Evolutionary conservation across 495 filamentous ascomycete species (phyloP), one percentile per base, ranked within the genome.

Genomic region (Pseudotulostoma volvatum): DNA sequence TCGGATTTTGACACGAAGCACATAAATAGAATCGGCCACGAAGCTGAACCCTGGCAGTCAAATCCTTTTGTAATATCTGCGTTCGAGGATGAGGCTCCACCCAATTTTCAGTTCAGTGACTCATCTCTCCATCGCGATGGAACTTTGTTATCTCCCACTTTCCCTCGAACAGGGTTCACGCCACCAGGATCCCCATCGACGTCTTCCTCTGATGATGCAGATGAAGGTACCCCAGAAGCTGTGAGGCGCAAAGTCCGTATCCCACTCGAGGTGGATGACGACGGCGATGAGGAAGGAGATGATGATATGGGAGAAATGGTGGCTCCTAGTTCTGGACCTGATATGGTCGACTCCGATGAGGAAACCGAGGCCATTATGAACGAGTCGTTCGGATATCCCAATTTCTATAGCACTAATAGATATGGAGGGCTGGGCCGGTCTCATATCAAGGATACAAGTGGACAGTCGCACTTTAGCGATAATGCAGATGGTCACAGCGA

Each of bases 231-330:
- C 9, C 23, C 47, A 1, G 60, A 59, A 36, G 48, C 53, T n/a
- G 42, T 52, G 18, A 42, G 55, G 31, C 55, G 62, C 42, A 56
- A 48, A 30, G 60, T 60, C 30, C 62, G 62, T 13, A 50, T 62
- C 11, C 64, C 64, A 3, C 49, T 67, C 8, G 62, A 67, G 43
- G 61, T 66, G 11, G 46, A 49, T 18, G 64, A 67, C 7, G 63
- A 67, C 23, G 63, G 65, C 13, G 63, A 66, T 17, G n/a, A n/a
- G n/a, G n/a, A n/a, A n/a, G n/a, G n/a, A n/a, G 61, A 65, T 30
- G 63, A 67, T 18, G 61, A 67, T 21, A 67, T 67, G 63, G 63
- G 63, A 4, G 63, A 67, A 41, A 67, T 67, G 63, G 60, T 67
- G 4, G 61, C 50, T 23, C 63, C 63, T 17, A 37, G 38, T 36